Conservation (phyloP, 768 basidiomycete genomes). For the Clathrus columnatus region DNA sequence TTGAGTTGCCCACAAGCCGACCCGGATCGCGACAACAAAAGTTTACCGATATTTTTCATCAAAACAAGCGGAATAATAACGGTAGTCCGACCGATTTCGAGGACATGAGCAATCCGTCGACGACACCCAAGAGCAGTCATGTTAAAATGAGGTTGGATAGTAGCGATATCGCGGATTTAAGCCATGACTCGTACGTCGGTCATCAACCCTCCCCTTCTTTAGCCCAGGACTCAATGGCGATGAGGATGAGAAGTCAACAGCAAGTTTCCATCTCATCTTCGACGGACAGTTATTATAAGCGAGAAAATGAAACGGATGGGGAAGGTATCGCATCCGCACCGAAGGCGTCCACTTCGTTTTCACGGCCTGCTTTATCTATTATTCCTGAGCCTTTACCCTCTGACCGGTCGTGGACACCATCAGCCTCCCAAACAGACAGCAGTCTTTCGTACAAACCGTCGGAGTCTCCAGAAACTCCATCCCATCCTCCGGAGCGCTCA, state of each 20-base stretch:
- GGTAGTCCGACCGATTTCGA: constrained; percentile 5
- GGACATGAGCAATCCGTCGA: neutral
- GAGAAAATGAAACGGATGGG: neutral
- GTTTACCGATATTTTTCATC: neutral
- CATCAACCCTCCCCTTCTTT: neutral
- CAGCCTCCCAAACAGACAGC: constrained; percentile 3
- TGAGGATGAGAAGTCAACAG: neutral
- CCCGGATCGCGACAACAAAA: neutral
- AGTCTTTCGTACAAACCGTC: constrained; percentile 4
- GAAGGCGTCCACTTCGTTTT: neutral
- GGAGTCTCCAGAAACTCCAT: constrained; percentile 2
- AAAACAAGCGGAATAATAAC: neutral
- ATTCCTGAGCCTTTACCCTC: constrained; percentile 1
- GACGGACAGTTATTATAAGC: neutral
- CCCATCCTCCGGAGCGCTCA: constrained; percentile 2
- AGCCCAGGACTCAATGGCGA: neutral
- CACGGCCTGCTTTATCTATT: constrained; percentile 3
- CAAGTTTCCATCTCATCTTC: constrained; percentile 3
- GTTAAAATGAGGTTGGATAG: neutral
- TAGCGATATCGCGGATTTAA: constrained; percentile 4
- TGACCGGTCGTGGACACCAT: constrained; percentile 6
- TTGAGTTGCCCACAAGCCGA: neutral
- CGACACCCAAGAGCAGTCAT: constrained; percentile 6
- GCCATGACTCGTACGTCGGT: constrained; percentile 2
- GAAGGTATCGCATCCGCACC: neutral